A percentile compares a stretch with the other conserved stretches of the same genome.
phyloP scores from a whole-genome alignment of 2,329 filamentous ascomycete species.

The Fusarium algeriense region DNA sequence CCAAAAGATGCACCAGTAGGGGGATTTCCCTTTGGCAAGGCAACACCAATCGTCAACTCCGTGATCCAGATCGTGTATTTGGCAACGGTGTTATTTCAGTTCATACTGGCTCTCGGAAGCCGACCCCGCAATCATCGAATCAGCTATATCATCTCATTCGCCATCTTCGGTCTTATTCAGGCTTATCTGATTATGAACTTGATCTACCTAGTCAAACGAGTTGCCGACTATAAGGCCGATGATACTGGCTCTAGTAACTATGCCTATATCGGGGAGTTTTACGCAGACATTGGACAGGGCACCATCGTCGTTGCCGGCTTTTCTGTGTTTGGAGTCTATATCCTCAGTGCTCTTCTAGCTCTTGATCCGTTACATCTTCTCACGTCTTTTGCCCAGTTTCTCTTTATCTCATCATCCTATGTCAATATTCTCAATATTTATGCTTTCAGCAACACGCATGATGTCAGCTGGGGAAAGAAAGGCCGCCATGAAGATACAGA shows the following conservation, averaged over 20 bases:
- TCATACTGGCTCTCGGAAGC: conserved; percentile 20
- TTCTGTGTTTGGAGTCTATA: not conserved
- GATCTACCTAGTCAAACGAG: not conserved
- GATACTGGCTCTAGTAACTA: not conserved
- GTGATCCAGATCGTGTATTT: conserved; percentile 9
- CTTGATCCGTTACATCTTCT: not conserved
- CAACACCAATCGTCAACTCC: conserved; percentile 6
- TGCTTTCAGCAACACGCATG: conserved; percentile 13
- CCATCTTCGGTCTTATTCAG: conserved; percentile 16
- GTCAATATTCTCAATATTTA: conserved; percentile 17
- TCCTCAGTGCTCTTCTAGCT: not conserved
- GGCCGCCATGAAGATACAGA: not conserved
- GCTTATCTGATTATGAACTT: conserved; percentile 13
- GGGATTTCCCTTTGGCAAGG: conserved; percentile 23
- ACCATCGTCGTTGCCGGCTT: not conserved
- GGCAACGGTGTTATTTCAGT: conserved; percentile 13
- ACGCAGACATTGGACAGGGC: not conserved
- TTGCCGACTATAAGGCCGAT: not conserved
- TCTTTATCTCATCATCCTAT: conserved; percentile 2
- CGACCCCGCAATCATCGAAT: not conserved
- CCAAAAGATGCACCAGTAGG: not conserved
- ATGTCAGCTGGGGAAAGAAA: conserved; percentile 12
- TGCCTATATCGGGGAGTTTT: conserved; percentile 12
- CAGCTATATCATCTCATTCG: conserved; percentile 19
- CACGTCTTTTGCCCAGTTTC: not conserved